phyloP scores from a whole-genome alignment of 2,329 filamentous ascomycete species.

The Ambrosiella xylebori region DNA sequence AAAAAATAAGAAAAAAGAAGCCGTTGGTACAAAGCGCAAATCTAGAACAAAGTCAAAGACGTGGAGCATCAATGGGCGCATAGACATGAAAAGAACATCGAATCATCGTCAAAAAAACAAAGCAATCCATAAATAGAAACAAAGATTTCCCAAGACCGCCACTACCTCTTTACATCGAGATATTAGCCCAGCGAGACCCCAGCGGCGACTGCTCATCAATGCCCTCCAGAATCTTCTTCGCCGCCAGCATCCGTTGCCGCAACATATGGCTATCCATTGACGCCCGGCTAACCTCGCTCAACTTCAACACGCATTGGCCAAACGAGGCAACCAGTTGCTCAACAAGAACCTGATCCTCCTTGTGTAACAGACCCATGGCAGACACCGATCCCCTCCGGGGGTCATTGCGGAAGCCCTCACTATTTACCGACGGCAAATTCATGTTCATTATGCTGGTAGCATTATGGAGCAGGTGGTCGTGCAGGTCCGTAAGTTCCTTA shows the following conservation, averaged over 20 bases:
- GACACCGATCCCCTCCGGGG: constrained; percentile 14
- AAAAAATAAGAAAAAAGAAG: not conserved
- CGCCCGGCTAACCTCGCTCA: constrained; percentile 36
- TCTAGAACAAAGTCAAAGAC: constrained; percentile 6
- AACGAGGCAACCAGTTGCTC: constrained; percentile 42
- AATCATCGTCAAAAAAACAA: not conserved
- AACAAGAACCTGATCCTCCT: constrained; percentile 42
- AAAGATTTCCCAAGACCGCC: not conserved
- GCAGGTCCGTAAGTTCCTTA: constrained; percentile 24
- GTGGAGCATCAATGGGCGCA: constrained; percentile 6
- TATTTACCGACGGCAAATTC: constrained; percentile 28
- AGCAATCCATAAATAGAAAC: not conserved
- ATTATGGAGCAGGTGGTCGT: constrained; percentile 3
- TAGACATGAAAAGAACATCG: not conserved
- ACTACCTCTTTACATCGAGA: not conserved
- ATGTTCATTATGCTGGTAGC: constrained; percentile 16
- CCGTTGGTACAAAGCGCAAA: constrained; percentile 8
- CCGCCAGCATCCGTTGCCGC: constrained; percentile 56
- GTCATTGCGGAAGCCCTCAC: constrained; percentile 17
- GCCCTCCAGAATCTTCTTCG: constrained; percentile 56
- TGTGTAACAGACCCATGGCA: constrained; percentile 30
- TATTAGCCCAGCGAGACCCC: not conserved
- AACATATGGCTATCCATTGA: constrained; percentile 45
- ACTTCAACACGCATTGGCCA: constrained; percentile 40
- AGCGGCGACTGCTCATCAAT: constrained; percentile 27